These are phyloP conservation scores for Scolecobasidium constrictum DNA, from an alignment of 2,329 filamentous ascomycete species.

Conservation along the genomic window DNA sequence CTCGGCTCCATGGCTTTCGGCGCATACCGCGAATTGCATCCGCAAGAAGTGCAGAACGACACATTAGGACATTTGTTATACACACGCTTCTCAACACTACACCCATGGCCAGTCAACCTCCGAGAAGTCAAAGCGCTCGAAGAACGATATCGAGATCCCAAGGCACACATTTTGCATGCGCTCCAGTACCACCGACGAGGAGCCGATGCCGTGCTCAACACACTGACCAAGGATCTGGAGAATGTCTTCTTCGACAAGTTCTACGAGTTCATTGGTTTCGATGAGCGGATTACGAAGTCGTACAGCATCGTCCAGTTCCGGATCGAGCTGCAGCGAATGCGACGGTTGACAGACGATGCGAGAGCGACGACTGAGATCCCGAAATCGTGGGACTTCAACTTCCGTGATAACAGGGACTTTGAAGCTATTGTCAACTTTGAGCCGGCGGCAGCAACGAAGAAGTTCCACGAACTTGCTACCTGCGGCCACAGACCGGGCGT, in stretches of 20 bases:
- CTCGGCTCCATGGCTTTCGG: constrained; percentile 5
- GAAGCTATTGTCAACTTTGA: constrained; percentile 6
- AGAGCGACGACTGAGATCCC: not conserved
- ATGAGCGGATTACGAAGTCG: constrained; percentile 3
- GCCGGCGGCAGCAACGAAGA: not conserved
- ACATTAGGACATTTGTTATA: constrained; percentile 8
- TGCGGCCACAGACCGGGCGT: not conserved
- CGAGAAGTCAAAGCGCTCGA: constrained; percentile 2
- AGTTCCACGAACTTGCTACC: not conserved
- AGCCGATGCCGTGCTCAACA: not conserved
- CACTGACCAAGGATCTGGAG: constrained; percentile 6
- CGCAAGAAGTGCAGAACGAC: constrained; percentile 9
- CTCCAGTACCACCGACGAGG: not conserved
- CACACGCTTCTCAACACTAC: constrained; percentile 9
- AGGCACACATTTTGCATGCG: constrained; percentile 1
- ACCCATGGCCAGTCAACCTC: constrained; percentile 2
- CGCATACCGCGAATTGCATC: constrained; percentile 1
- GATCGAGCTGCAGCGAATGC: constrained; percentile 6
- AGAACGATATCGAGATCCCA: constrained; percentile 3
- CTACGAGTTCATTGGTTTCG: constrained; percentile 7
- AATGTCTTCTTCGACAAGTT: constrained; percentile 10
- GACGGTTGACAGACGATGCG: constrained; percentile 1
- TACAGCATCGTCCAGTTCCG: constrained; percentile 3
- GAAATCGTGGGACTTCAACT: not conserved
- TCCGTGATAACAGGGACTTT: constrained; percentile 9